Base-by-base conservation (phyloP, 2,329 filamentous ascomycete species). In the Lecanicillium sp. region DNA sequence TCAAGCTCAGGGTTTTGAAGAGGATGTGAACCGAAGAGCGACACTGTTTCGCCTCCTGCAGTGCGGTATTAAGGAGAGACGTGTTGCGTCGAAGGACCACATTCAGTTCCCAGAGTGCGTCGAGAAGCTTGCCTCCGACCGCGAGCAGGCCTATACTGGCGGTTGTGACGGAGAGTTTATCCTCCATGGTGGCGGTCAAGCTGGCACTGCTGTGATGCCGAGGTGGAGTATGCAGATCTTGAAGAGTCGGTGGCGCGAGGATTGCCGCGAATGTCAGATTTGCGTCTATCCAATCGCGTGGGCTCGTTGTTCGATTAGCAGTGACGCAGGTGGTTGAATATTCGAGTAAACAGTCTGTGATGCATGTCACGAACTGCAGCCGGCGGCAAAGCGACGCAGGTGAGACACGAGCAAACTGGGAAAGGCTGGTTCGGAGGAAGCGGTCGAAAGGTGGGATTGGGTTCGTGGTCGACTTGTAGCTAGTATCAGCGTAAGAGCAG, bases 111-210 rank as follows among this genome's bases (percentile, higher is more conserved):
- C 49, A 51, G 40, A 62, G 52, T 11, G 49, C 49, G 43, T 62
- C 59, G 46, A 58, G 56, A 29, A 52, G 48, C 29, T 52, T 53
- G 44, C 53, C 53, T 42, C 56, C 53, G 29, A 61, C 57, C 29
- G 57, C 56, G 34, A 62, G 44, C 38, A 62, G 54, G 50, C 59
- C 59, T 30, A 55, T 51, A 42, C 60, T 56, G 54, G 59, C 59
- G 11, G 57, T 55, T n/a, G 55, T 53, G 35, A 59, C 56, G 33
- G 56, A 53, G 35, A 62, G 51, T 11, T 25, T 25, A 41, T 50
- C 46, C 45, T 56, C 52, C 41, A 45, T 44, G 27, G 41, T 35
- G 20, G 31, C 9, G 38, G 15, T 9, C 11, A 33, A 9, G 30
- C 11, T 13, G 17, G 12, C 15, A 22, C 22, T 7, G 32, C 15